Evolutionary conservation across 2,329 filamentous ascomycete species (phyloP), one percentile per base, ranked within the genome.

Genomic region (Xylaria digitata): DNA sequence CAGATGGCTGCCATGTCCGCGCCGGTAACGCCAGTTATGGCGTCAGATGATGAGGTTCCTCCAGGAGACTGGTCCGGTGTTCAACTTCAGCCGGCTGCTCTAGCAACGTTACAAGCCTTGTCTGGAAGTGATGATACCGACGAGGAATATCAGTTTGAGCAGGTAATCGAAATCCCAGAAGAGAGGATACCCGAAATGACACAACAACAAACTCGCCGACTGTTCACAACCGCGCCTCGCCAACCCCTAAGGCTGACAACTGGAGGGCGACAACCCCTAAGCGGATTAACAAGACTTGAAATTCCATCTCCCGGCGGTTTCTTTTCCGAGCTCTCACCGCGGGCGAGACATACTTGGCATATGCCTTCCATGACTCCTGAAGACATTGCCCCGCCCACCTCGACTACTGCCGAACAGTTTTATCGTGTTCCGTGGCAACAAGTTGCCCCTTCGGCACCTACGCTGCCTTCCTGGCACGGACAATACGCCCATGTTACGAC

Each of bases 301-400:
- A 94, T 98, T 40, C 95, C 94, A 6, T 97, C 95, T 0, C 95
- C 95, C 0, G 91, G 93, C 30, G 93, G 92, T 0, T 97, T 97
- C 84, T 97, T 97, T 80, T 92, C 92, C 1, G 93, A 91, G 0
- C 86, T 97, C 32, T 92, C 91, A 43, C 88, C 90, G 3, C 87
- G 88, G 60, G 89, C 90, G 43, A 89, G 94, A 59, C 89, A 90
- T 75, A 96, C 94, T 13, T 98, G 95, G 95, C 89, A 93, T 74
- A 82, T 90, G 66, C 83, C 85, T 11, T 81, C 81, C 32, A 81
- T 79, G 71, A 83, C 85, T 21, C 84, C 86, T 13, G 84, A 87
- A 7, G 85, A 85, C 19, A 76, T 84, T 69, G 80, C 82, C 2
- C 88, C 89, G 0, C 94, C 94, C 1, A 95, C 93, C 0, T 97